Base-by-base conservation (phyloP, 169 alveolate genomes). In the Cryptosporidium felis region DNA sequence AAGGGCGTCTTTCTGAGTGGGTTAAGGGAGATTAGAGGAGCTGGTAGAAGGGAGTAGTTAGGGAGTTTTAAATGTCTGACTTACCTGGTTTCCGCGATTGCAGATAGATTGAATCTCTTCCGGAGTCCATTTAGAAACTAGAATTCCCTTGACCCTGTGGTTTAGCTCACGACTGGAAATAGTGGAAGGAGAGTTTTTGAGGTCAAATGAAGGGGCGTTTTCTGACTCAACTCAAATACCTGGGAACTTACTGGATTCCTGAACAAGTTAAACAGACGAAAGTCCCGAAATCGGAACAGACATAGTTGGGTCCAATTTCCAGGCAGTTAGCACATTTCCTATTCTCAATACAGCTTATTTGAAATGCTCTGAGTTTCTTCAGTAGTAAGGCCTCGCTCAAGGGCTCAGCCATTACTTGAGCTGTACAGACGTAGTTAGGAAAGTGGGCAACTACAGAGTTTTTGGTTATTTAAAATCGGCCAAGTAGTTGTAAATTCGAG, bases 281-380 rank as follows among this genome's bases (percentile, higher is more conserved):
- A 1, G 92, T 88, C 5, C 94, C 92, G 44, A 82, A 88, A 60
- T 89, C 90, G 49, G 82, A 23, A 45, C 92, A 82, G 28, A 89
- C 90, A 81, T 91, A 91, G 30, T 90, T 89, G 56, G 94, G 91
- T 10, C 94, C 94, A 46, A 89, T 82, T 45, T 91, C 91, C 53
- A 79, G 62, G 47, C 94, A 91, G 81, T 91, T 91, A 46, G 92
- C 91, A 80, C 94, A 91, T 65, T 65, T 89, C 49, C 88, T 81
- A 74, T 91, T 80, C 51, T 45, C 65, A 46, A 5, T 23, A 36
- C 58, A 45, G 23, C 59, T 46, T 42, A 46, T 81, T 60, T 85
- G 91, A 60, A 85, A 79, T 23, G 79, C 81, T 30, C 81, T 41
- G 30, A 85, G 42, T 21, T 44, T 67, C 60, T 85, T 81, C 45